These are phyloP conservation scores for Cunninghamia lanceolata DNA, from an alignment of 75 land plant genomes.

Conservation along the genomic window DNA sequence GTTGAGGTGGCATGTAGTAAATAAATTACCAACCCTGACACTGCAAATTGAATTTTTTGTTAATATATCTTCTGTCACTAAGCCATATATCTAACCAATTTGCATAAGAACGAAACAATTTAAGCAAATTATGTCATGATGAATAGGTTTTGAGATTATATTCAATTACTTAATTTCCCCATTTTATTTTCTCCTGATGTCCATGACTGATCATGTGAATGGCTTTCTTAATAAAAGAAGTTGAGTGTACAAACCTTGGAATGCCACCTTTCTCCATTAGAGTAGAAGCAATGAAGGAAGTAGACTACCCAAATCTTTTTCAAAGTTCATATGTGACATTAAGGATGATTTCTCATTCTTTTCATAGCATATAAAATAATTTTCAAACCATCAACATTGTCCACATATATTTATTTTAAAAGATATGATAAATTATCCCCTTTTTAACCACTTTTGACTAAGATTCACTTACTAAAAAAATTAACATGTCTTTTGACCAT, in stretches of 20 bases:
- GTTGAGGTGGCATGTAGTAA: conserved; percentile 75
- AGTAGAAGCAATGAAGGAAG: conserved; percentile 74
- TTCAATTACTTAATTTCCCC: conserved; percentile 75
- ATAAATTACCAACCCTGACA: conserved; percentile 91
- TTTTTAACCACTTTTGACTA: too few relatives aligned
- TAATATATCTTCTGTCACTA: conserved; percentile 90
- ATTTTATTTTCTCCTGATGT: conserved; percentile 83
- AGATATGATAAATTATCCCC: too few relatives aligned
- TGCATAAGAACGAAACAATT: conserved; percentile 32
- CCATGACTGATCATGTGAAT: conserved; percentile 89
- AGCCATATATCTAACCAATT: conserved; percentile 95
- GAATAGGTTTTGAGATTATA: background rate
- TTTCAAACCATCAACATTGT: background rate
- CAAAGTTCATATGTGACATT: conserved; percentile 76
- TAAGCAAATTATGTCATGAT: background rate
- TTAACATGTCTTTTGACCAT: too few relatives aligned
- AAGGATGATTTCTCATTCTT: conserved; percentile 73
- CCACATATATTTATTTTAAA: too few relatives aligned
- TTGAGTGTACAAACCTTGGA: conserved; percentile 46
- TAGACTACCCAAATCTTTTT: conserved; percentile 84
- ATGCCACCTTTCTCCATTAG: conserved; percentile 77
- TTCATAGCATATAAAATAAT: conserved; percentile 44
- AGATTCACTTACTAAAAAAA: too few relatives aligned
- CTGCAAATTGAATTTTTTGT: conserved; percentile 99
- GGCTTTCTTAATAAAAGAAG: conserved; percentile 66